These are phyloP conservation scores for Colletotrichum sp. DNA, from an alignment of 2,329 filamentous ascomycete species.

Conservation along the genomic window DNA sequence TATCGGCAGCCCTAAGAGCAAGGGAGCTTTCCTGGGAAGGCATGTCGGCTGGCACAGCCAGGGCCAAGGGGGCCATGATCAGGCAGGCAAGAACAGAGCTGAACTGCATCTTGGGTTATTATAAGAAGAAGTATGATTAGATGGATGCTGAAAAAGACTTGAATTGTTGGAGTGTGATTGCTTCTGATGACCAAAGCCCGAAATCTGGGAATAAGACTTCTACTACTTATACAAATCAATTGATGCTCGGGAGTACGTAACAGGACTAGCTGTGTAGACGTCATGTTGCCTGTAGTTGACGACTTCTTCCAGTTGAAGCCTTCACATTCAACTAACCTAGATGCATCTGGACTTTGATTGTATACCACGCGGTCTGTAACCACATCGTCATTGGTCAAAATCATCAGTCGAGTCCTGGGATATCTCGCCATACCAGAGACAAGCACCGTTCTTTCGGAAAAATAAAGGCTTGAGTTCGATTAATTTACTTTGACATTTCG, in stretches of 20 bases:
- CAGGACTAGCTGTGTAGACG: rapidly evolving
- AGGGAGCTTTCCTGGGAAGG: neutral
- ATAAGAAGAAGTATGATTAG: neutral
- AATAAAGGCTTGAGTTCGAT: neutral
- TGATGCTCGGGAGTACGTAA: rapidly evolving
- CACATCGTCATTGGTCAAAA: neutral
- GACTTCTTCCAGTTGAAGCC: neutral
- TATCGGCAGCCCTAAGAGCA: neutral
- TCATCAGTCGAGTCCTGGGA: rapidly evolving
- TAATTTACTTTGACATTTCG: neutral
- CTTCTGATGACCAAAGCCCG: neutral
- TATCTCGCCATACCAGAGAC: rapidly evolving
- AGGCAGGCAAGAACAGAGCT: neutral
- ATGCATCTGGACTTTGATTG: neutral
- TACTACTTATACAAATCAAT: neutral
- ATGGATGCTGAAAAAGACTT: neutral
- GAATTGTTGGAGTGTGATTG: neutral
- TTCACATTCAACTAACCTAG: neutral
- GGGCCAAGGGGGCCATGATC: neutral
- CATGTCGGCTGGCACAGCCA: neutral
- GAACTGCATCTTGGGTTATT: neutral
- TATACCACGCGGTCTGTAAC: neutral
- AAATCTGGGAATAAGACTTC: rapidly evolving
- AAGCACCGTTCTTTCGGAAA: neutral
- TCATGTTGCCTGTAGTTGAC: neutral